Percentiles rank a stretch among this genome's conserved stretches.
phyloP scores from a whole-genome alignment of 116 monocot genomes.

The Iris pallida region DNA sequence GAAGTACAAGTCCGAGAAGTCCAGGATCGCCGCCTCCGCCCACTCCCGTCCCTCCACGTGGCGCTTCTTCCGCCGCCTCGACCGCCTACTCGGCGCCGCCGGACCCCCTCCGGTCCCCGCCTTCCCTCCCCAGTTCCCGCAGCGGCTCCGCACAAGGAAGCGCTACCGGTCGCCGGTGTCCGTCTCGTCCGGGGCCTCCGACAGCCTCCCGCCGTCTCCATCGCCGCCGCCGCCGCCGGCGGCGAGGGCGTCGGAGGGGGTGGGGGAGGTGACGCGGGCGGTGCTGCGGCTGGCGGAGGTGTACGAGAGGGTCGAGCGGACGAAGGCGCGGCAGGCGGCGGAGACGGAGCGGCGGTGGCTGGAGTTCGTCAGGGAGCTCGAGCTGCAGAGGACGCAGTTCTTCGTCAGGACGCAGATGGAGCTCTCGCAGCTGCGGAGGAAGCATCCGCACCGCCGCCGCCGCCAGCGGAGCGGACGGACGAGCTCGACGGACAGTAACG shows the following conservation, averaged over 20 bases:
- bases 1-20: conserved; percentile 80
- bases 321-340: conserved; percentile 48
- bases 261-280: conserved; percentile 33
- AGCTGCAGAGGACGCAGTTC: conserved; percentile 66
- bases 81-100: conserved; percentile 35
- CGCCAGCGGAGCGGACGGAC: background rate
- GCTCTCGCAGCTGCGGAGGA: conserved; percentile 40
- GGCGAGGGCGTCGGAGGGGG: background rate
- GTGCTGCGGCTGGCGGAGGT: conserved; percentile 54
- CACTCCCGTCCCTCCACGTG: conserved; percentile 18
- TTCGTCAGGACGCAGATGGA: conserved; percentile 74
- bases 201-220: conserved; percentile 23
- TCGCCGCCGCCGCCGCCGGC: background rate
- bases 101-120: background rate
- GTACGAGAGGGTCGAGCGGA: conserved; percentile 54
- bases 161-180: conserved; percentile 12
- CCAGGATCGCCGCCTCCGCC: conserved; percentile 21
- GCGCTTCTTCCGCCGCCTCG: conserved; percentile 66
- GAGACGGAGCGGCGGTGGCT: conserved; percentile 69
- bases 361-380: conserved; percentile 53
- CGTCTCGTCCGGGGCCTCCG: conserved; percentile 14
- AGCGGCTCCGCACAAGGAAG: conserved; percentile 20
- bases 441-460: background rate
- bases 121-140: conserved; percentile 16
- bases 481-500: too few relatives aligned